Conservation (phyloP, 352 stramenopile genomes). For the Phytophthora fragariae region DNA sequence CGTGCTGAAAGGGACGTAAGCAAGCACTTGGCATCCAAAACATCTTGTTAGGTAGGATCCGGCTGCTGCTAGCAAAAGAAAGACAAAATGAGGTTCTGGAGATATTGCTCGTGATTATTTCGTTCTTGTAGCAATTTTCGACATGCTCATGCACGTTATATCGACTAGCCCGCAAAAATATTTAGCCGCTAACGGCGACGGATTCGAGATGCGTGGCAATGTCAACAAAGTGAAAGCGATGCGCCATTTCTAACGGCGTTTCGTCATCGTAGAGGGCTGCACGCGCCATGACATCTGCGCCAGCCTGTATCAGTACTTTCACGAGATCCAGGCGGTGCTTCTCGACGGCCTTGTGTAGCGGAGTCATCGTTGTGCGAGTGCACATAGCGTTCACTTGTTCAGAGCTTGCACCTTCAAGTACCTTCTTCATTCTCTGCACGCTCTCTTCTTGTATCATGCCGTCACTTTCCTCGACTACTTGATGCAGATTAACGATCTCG, state of each 20-base stretch:
- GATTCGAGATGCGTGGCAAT: conserved; percentile 44
- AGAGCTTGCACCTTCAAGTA: conserved; percentile 21
- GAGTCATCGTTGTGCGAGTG: conserved; percentile 64
- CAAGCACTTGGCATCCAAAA: no score
- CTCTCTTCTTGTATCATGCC: conserved; percentile 12
- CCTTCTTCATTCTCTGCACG: conserved; percentile 20
- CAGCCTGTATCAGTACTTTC: conserved; percentile 46
- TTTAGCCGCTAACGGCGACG: conserved; percentile 16
- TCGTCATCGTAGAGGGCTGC: conserved; percentile 70
- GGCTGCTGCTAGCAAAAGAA: background rate
- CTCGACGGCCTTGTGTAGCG: conserved; percentile 75
- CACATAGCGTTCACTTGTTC: conserved; percentile 53
- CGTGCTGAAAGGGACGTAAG: background rate
- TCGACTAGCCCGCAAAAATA: conserved; percentile 1
- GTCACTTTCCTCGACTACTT: conserved; percentile 52
- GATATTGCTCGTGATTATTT: background rate
- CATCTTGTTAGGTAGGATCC: no score
- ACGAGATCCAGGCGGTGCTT: conserved; percentile 64
- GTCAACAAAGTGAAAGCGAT: conserved; percentile 57
- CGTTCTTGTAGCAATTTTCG: background rate
- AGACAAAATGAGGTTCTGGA: no score
- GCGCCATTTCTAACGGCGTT: conserved; percentile 67
- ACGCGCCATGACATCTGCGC: conserved; percentile 47
- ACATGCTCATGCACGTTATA: background rate
- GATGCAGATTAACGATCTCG: conserved; percentile 46